Evolutionary conservation across 768 basidiomycete genomes (phyloP).

Genomic region (Russula ochroleuca): DNA sequence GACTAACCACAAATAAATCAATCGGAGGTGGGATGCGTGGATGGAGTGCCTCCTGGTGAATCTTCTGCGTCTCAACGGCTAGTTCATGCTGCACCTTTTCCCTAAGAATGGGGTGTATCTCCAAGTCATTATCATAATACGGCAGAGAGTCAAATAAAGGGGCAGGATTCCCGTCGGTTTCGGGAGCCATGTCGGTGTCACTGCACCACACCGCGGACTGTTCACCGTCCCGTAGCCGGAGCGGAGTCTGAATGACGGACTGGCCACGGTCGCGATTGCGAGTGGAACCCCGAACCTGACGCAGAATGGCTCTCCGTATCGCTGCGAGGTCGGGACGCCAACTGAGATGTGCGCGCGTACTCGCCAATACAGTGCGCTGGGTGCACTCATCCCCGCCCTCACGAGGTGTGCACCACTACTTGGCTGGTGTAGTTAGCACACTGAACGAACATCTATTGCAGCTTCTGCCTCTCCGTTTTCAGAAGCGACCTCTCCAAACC

Average conservation of each 20-base stretch:
- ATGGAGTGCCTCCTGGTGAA: constrained; percentile 53
- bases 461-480: constrained; percentile 76
- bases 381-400: constrained; percentile 33
- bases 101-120: constrained; percentile 63
- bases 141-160: constrained; percentile 81
- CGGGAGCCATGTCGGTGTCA: neutral
- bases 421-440: neutral
- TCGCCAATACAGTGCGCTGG: constrained; percentile 15
- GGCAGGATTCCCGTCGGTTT: constrained; percentile 14
- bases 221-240: constrained; percentile 2
- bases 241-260: constrained; percentile 27
- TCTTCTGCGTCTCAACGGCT: constrained; percentile 58
- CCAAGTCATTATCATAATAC: constrained; percentile 92
- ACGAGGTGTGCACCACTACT: constrained; percentile 42
- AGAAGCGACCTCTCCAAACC: constrained; percentile 88
- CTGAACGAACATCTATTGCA: constrained; percentile 28
- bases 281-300: neutral
- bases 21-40: constrained; percentile 63
- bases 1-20: constrained; percentile 66
- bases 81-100: constrained; percentile 76
- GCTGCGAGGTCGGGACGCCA: constrained; percentile 43
- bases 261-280: constrained; percentile 4
- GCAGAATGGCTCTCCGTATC: constrained; percentile 43
- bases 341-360: constrained; percentile 49
- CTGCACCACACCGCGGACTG: neutral